Conservation (phyloP, 75 land plant species). For the Isoetes taiwanensis region DNA sequence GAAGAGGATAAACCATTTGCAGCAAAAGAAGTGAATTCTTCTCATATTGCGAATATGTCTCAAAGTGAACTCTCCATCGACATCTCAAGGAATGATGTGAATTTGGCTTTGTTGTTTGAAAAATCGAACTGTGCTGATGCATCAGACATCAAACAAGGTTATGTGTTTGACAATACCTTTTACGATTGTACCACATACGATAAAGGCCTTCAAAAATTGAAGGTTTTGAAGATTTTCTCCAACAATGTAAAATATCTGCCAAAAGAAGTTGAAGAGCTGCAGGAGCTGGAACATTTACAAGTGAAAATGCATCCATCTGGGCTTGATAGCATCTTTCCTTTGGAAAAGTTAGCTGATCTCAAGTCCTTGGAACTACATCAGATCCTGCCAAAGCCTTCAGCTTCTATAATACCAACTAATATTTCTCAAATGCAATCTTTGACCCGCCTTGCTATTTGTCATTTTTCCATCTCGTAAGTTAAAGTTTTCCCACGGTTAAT, state of each 20-base stretch:
- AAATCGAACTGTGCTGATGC: no score
- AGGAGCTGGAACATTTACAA: conserved; percentile 50
- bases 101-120: no score
- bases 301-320: conserved; percentile 42
- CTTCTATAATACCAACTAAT: conserved; percentile 36
- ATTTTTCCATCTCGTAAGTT: conserved; percentile 76
- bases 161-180: conserved; percentile 53
- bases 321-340: conserved; percentile 33
- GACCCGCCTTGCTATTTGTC: conserved; percentile 60
- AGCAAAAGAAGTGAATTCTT: no score
- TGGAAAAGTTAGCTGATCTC: conserved; percentile 39
- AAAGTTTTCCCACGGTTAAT: neutral
- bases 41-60: no score
- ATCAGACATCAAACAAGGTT: no score
- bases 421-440: conserved; percentile 52
- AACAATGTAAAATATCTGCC: conserved; percentile 63
- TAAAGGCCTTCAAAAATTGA: conserved; percentile 19
- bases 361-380: conserved; percentile 68
- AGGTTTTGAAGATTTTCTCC: conserved; percentile 60
- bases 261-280: conserved; percentile 32
- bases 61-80: no score
- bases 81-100: no score
- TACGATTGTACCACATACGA: conserved; percentile 38
- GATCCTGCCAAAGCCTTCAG: conserved; percentile 46
- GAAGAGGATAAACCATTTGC: no score